Percentiles rank a stretch among this genome's conserved stretches.
Evolutionary conservation across 2,329 filamentous ascomycete species (phyloP).

Genomic region (Tolypocladium endophyticum): DNA sequence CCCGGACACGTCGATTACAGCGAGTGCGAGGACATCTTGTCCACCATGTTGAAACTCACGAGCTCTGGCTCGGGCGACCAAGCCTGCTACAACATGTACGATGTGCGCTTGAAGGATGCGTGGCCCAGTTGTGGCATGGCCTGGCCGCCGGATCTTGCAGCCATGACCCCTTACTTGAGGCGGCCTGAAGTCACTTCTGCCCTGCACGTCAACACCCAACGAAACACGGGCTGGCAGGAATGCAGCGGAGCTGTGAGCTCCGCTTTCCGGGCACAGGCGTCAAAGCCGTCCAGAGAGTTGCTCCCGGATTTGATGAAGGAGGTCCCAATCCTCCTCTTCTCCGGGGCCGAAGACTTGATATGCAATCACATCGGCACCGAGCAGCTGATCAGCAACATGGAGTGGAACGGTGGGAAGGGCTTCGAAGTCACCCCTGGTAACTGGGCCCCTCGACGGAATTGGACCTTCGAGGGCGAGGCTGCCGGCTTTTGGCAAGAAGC

Average conservation of each 20-base stretch:
- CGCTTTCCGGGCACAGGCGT: constrained; percentile 60
- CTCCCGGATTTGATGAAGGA: constrained; percentile 70
- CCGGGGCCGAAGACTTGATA: constrained; percentile 86
- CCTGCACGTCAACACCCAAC: constrained; percentile 71
- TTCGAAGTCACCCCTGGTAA: constrained; percentile 82
- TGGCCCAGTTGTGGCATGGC: constrained; percentile 90
- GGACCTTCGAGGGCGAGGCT: constrained; percentile 81
- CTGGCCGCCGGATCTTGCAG: constrained; percentile 80
- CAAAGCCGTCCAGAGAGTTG: constrained; percentile 60
- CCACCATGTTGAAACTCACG: constrained; percentile 59
- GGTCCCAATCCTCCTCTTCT: constrained; percentile 77
- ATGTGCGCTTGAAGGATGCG: constrained; percentile 72
- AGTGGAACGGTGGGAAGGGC: constrained; percentile 84
- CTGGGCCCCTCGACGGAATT: constrained; percentile 84
- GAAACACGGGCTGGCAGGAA: constrained; percentile 83
- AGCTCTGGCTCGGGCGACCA: constrained; percentile 40
- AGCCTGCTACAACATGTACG: constrained; percentile 90
- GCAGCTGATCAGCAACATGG: constrained; percentile 76
- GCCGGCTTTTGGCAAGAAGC: constrained; percentile 93
- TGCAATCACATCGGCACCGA: constrained; percentile 97
- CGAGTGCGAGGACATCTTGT: constrained; percentile 68
- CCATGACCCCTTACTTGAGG: constrained; percentile 76
- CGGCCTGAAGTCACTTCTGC: constrained; percentile 68
- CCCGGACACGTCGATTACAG: constrained; percentile 49
- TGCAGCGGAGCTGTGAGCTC: constrained; percentile 70